Conservation (phyloP, 768 basidiomycete species). For the Lactarius indigo region DNA sequence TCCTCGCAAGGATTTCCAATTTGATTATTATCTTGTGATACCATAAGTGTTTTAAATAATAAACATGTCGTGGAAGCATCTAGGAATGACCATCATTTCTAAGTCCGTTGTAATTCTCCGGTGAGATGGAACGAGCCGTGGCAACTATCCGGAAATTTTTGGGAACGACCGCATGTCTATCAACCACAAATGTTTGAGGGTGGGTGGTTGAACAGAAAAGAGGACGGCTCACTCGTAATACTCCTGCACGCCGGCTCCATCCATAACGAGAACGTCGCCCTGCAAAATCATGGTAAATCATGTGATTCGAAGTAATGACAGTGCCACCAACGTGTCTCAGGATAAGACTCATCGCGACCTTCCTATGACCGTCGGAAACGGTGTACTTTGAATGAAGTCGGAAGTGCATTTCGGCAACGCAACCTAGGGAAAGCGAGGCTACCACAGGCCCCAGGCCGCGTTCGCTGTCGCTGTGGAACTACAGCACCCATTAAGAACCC, state of each 20-base stretch:
- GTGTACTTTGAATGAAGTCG: slow-evolving; percentile 43
- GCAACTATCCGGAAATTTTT: slow-evolving; percentile 76
- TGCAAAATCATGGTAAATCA: slow-evolving; percentile 30
- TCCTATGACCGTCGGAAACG: slow-evolving; percentile 27
- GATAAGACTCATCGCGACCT: slow-evolving; percentile 49
- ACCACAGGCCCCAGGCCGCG: slow-evolving; percentile 67
- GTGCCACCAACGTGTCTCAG: slow-evolving; percentile 57
- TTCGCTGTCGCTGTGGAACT: slow-evolving; percentile 84
- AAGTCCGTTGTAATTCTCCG: slow-evolving; percentile 25
- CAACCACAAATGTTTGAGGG: slow-evolving; percentile 11
- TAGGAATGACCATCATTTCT: background rate
- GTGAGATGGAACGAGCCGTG: slow-evolving; percentile 64
- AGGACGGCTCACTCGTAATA: slow-evolving; percentile 58
- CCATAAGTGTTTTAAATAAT: background rate
- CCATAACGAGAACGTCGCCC: slow-evolving; percentile 81
- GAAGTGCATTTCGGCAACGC: slow-evolving; percentile 79
- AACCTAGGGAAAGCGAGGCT: slow-evolving; percentile 73
- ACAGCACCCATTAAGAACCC: background rate
- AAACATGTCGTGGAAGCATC: background rate
- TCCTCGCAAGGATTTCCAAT: background rate
- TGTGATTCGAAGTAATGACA: background rate
- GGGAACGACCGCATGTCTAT: slow-evolving; percentile 71
- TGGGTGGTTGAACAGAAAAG: background rate
- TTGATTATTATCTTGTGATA: background rate
- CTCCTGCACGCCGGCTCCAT: slow-evolving; percentile 62